phyloP scores from a whole-genome alignment of 2,329 filamentous ascomycete genomes.

The Neodidymelliopsis sp. region DNA sequence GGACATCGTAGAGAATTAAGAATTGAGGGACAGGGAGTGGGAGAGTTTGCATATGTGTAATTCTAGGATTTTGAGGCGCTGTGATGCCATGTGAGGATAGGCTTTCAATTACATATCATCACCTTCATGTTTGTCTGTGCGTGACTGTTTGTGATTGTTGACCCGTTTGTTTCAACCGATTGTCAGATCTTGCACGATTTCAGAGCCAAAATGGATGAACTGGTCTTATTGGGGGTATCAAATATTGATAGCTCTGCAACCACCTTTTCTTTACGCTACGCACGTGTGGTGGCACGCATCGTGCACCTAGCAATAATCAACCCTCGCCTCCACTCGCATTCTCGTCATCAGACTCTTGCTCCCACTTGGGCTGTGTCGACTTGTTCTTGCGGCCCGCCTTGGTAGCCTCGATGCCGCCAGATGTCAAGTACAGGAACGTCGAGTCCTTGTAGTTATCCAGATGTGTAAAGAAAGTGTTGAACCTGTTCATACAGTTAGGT shows the following conservation, averaged over 20 bases:
- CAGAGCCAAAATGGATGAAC: too few species aligned
- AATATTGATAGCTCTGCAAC: too few species aligned
- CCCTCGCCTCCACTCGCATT: slow-evolving; percentile 46
- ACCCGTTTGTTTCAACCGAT: too few species aligned
- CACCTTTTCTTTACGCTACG: too few species aligned
- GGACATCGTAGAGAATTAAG: slow-evolving; percentile 37
- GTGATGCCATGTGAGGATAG: slow-evolving; percentile 3
- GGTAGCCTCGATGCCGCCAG: slow-evolving; percentile 56
- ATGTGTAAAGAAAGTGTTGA: slow-evolving; percentile 59
- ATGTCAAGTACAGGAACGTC: slow-evolving; percentile 59
- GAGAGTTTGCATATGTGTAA: slow-evolving; percentile 29
- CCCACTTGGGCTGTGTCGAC: slow-evolving; percentile 33
- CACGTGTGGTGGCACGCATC: too few species aligned
- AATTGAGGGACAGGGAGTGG: not conserved
- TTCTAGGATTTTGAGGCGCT: slow-evolving; percentile 29
- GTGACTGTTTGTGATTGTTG: too few species aligned
- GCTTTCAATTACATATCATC: slow-evolving; percentile 18
- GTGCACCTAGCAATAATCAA: too few species aligned
- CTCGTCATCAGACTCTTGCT: slow-evolving; percentile 47
- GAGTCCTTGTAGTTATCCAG: slow-evolving; percentile 59
- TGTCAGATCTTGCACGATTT: too few species aligned
- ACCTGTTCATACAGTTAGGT: too few species aligned
- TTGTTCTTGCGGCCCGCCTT: slow-evolving; percentile 42
- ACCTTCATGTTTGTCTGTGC: too few species aligned
- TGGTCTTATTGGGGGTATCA: too few species aligned